These are phyloP conservation scores for Apiospora arundinis DNA, from an alignment of 2,329 filamentous ascomycete species.

Conservation along the genomic window DNA sequence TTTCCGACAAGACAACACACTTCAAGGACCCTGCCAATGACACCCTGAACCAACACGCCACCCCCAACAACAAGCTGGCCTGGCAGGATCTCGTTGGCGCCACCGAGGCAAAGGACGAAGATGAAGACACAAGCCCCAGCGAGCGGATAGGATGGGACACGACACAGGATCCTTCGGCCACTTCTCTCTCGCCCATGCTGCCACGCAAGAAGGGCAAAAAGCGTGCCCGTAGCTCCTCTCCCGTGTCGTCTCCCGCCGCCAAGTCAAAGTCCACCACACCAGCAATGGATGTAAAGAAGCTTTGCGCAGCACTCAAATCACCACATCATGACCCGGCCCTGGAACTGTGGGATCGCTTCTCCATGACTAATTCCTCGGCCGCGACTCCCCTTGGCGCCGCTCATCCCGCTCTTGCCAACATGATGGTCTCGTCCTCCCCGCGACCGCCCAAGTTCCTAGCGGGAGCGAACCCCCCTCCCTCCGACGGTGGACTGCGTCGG, in stretches of 20 bases:
- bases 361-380: slow-evolving; percentile 53
- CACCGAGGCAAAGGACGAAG: slow-evolving; percentile 49
- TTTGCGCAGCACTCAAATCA: slow-evolving; percentile 66
- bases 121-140: slow-evolving; percentile 60
- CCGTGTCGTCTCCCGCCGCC: slow-evolving; percentile 68
- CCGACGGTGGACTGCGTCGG: slow-evolving; percentile 61
- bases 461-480: slow-evolving; percentile 35
- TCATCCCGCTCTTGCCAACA: slow-evolving; percentile 66
- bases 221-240: slow-evolving; percentile 76
- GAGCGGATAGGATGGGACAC: slow-evolving; percentile 68
- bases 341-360: slow-evolving; percentile 80
- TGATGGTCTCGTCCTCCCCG: slow-evolving; percentile 75
- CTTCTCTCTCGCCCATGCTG: slow-evolving; percentile 54
- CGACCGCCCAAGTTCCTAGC: slow-evolving; percentile 56
- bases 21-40: slow-evolving; percentile 5
- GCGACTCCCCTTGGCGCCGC: slow-evolving; percentile 51
- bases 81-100: slow-evolving; percentile 65
- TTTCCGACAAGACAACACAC: background rate
- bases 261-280: slow-evolving; percentile 50
- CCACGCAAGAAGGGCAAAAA: slow-evolving; percentile 63
- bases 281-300: slow-evolving; percentile 62
- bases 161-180: slow-evolving; percentile 48
- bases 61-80: slow-evolving; percentile 57
- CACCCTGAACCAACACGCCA: slow-evolving; percentile 39
- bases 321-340: slow-evolving; percentile 75